Evolutionary conservation across 2,329 filamentous ascomycete genomes (phyloP).

Genomic region (Trichoderma aggressivum): DNA sequence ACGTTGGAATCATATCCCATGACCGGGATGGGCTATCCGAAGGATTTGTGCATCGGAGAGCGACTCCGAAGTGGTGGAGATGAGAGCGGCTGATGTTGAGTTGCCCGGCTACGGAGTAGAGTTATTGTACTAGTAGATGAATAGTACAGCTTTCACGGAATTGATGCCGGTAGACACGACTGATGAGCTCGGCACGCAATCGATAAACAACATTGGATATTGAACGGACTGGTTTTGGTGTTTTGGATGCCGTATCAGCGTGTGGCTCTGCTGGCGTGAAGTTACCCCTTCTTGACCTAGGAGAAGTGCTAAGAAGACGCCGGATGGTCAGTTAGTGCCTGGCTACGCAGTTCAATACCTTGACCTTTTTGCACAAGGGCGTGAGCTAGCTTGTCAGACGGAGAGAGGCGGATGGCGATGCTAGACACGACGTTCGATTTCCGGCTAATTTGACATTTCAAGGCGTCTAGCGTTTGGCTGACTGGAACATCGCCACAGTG

Average conservation of each 20-base stretch:
- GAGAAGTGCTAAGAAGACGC: background rate
- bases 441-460: background rate
- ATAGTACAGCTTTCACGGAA: background rate
- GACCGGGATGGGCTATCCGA: background rate
- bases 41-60: background rate
- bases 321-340: background rate
- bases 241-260: background rate
- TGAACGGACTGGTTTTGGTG: background rate
- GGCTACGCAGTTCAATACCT: background rate
- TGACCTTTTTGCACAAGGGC: background rate
- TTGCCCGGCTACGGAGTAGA: background rate
- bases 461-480: background rate
- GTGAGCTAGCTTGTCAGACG: background rate
- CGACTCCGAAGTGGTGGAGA: background rate
- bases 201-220: background rate
- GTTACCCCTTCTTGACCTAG: background rate
- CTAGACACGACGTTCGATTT: background rate
- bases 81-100: background rate
- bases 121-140: background rate
- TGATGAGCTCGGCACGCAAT: background rate
- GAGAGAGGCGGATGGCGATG: background rate
- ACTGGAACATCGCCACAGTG: conserved; percentile 1
- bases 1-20: background rate
- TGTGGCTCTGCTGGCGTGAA: background rate
- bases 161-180: background rate